A percentile compares a stretch with the other conserved stretches of the same genome.
phyloP scores from a whole-genome alignment of 2,329 filamentous ascomycete genomes.

The Pezicula radicicola region DNA sequence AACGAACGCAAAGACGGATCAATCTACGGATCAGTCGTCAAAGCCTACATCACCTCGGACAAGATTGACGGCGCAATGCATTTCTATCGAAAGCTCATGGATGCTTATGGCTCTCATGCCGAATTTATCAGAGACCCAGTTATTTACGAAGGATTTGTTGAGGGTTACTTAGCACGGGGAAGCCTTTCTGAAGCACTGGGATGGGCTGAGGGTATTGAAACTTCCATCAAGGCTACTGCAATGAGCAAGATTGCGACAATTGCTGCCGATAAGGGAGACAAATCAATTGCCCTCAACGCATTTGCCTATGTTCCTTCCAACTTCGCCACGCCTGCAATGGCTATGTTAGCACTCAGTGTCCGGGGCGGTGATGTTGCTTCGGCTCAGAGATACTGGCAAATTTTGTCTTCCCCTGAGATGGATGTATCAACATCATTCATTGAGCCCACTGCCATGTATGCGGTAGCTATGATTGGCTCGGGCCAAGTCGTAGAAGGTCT shows the following conservation, averaged over 20 bases:
- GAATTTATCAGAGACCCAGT: slow-evolving; percentile 68
- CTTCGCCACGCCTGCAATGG: slow-evolving; percentile 63
- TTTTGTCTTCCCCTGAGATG: slow-evolving; percentile 62
- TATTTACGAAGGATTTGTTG: slow-evolving; percentile 72
- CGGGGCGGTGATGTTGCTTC: slow-evolving; percentile 75
- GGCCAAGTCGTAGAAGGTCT: slow-evolving; percentile 82
- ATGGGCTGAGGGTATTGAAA: slow-evolving; percentile 65
- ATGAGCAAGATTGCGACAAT: slow-evolving; percentile 72
- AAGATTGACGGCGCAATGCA: slow-evolving; percentile 78
- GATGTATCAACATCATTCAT: slow-evolving; percentile 65
- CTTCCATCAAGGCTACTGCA: slow-evolving; percentile 54
- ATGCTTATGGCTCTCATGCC: slow-evolving; percentile 55
- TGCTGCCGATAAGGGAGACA: slow-evolving; percentile 77
- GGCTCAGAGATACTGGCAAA: slow-evolving; percentile 77
- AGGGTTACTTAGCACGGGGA: slow-evolving; percentile 69
- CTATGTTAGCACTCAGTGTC: slow-evolving; percentile 82
- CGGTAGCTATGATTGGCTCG: slow-evolving; percentile 80
- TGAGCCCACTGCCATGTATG: slow-evolving; percentile 88
- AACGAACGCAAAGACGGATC: slow-evolving; percentile 74
- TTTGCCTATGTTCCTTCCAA: slow-evolving; percentile 57
- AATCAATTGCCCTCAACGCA: slow-evolving; percentile 63
- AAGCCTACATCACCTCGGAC: slow-evolving; percentile 80
- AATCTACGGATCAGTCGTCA: slow-evolving; percentile 89
- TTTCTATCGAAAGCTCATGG: slow-evolving; percentile 79
- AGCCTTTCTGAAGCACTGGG: slow-evolving; percentile 71